phyloP scores from a whole-genome alignment of 805 yeast genomes.

The Scheffersomyces ergatensis region DNA sequence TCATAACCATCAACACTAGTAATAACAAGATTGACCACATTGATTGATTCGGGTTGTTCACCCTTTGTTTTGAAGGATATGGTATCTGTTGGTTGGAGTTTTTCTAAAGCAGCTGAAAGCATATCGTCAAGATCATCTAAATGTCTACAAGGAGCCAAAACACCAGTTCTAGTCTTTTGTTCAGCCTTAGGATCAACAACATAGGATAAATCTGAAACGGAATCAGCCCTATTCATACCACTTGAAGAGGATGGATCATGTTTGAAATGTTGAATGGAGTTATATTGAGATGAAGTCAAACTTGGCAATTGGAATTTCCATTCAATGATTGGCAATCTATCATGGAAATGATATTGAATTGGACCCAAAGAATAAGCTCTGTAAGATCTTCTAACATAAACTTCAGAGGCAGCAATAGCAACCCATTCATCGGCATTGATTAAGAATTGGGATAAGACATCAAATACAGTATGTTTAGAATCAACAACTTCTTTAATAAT shows the following conservation, averaged over 20 bases:
- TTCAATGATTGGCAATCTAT: conserved; percentile 67
- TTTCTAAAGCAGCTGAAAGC: conserved; percentile 70
- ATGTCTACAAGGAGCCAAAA: conserved; percentile 75
- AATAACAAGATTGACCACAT: conserved; percentile 81
- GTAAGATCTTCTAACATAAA: conserved; percentile 93
- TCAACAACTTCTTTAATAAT: conserved; percentile 89
- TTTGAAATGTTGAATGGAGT: conserved; percentile 57
- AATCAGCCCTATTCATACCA: conserved; percentile 76
- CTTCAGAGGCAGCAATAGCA: conserved; percentile 94
- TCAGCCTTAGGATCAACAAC: conserved; percentile 69
- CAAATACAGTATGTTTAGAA: conserved; percentile 93
- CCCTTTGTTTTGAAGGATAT: conserved; percentile 27
- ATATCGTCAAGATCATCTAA: conserved; percentile 89
- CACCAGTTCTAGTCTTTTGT: conserved; percentile 78
- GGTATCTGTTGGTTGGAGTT: conserved; percentile 52
- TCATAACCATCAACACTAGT: conserved; percentile 71
- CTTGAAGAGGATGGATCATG: conserved; percentile 31
- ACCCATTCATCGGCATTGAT: conserved; percentile 81
- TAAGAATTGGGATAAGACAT: conserved; percentile 90
- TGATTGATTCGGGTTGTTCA: conserved; percentile 46
- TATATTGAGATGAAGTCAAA: conserved; percentile 67
- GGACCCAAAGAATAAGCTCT: conserved; percentile 90
- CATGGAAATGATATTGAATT: conserved; percentile 57
- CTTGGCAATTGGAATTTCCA: conserved; percentile 89
- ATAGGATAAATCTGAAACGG: conserved; percentile 88